Percentiles rank a stretch among this genome's conserved stretches.
These are phyloP conservation scores for Lojkania enalia DNA, from an alignment of 2,329 filamentous ascomycete genomes.

Conservation along the genomic window DNA sequence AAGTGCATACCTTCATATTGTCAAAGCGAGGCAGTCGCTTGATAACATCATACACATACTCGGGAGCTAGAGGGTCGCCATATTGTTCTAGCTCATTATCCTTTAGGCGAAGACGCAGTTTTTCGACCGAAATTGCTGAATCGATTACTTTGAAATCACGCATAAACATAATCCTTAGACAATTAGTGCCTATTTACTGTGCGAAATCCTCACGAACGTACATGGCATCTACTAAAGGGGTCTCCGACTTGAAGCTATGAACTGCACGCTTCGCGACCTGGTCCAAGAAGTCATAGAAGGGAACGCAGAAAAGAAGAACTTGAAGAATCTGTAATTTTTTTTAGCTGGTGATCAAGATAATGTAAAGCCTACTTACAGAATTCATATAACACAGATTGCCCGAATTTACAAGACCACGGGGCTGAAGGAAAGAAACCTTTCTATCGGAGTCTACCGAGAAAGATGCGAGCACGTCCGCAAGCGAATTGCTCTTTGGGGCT, in stretches of 20 bases:
- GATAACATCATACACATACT: conserved; percentile 95
- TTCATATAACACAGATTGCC: conserved; percentile 99
- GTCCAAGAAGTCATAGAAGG: conserved; percentile 93
- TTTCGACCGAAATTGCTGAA: conserved; percentile 72
- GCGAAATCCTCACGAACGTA: conserved; percentile 60
- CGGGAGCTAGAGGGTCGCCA: conserved; percentile 87
- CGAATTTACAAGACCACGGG: conserved; percentile 90
- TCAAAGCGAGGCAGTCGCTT: conserved; percentile 83
- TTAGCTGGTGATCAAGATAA: conserved; percentile 40
- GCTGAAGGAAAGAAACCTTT: conserved; percentile 83
- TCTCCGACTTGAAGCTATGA: conserved; percentile 93
- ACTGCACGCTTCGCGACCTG: conserved; percentile 80
- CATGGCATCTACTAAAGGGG: conserved; percentile 92
- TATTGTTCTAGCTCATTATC: conserved; percentile 84
- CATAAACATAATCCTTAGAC: conserved; percentile 98
- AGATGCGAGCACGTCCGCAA: conserved; percentile 75
- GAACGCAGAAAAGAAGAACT: conserved; percentile 89
- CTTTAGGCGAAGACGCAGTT: conserved; percentile 74
- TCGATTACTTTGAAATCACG: conserved; percentile 86
- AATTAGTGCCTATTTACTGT: too few relatives aligned
- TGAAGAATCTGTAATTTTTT: conserved; percentile 74
- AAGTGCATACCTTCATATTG: conserved; percentile 76
- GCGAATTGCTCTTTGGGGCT: conserved; percentile 60
- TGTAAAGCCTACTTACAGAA: conserved; percentile 67
- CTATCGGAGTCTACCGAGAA: conserved; percentile 68